phyloP scores from a whole-genome alignment of 257 asterid genomes.

The Scutellaria baicalensis region DNA sequence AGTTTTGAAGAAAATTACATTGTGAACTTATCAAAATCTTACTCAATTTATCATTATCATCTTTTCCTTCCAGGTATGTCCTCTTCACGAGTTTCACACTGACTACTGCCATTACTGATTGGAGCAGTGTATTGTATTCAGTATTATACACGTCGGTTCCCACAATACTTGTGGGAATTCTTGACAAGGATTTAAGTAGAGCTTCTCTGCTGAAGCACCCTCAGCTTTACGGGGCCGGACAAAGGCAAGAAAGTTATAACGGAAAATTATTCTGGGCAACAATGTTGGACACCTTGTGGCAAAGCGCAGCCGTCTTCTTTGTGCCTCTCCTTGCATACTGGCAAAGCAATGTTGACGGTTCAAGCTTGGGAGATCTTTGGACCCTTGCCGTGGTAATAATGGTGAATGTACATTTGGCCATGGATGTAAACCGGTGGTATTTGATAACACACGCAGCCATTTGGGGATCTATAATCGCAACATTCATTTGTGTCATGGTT shows the following conservation, averaged over 20 bases:
- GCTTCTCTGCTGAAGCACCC: constrained; percentile 65
- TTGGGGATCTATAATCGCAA: constrained; percentile 91
- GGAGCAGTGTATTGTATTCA: constrained; percentile 95
- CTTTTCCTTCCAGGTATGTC: constrained; percentile 55
- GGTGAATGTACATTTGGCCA: constrained; percentile 87
- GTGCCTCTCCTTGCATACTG: constrained; percentile 74
- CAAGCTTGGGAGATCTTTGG: constrained; percentile 97
- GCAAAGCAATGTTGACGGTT: constrained; percentile 54
- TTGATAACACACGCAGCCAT: constrained; percentile 83
- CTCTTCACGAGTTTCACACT: constrained; percentile 78
- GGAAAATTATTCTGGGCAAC: constrained; percentile 71
- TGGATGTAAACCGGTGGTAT: constrained; percentile 85
- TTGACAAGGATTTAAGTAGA: constrained; percentile 89
- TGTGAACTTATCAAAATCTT: not conserved
- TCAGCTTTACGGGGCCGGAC: constrained; percentile 90
- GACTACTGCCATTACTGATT: constrained; percentile 90
- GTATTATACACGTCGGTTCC: constrained; percentile 81
- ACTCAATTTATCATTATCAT: not conserved
- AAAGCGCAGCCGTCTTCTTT: constrained; percentile 73
- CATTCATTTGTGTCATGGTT: constrained; percentile 66
- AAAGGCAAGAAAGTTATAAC: constrained; percentile 78
- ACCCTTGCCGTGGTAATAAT: constrained; percentile 70
- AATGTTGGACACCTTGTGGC: constrained; percentile 88
- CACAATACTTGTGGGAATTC: constrained; percentile 75
- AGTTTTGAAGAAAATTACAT: not conserved